Evolutionary conservation across 108 stramenopile genomes (phyloP).

Genomic region (Pseudonitzschia pungens): DNA sequence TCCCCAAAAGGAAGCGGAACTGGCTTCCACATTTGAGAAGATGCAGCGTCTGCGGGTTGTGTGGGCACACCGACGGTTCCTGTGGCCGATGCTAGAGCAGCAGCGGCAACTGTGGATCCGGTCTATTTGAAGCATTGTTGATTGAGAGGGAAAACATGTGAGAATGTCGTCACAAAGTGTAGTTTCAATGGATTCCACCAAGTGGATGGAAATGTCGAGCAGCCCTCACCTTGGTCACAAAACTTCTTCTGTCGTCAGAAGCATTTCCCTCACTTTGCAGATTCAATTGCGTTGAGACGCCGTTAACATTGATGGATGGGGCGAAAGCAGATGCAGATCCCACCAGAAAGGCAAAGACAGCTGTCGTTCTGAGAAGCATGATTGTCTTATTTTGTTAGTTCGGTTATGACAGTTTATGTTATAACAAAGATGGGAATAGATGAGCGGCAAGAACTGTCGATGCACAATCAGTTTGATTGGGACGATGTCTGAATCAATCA

Average conservation of each 20-base stretch:
- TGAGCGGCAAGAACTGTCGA: too few relatives aligned
- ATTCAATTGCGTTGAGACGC: slow-evolving; percentile 3
- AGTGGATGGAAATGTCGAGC: too few relatives aligned
- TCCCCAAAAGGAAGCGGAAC: slow-evolving; percentile 84
- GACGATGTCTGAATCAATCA: background rate
- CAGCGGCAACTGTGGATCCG: slow-evolving; percentile 50
- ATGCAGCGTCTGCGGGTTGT: slow-evolving; percentile 56
- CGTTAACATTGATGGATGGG: slow-evolving; percentile 8
- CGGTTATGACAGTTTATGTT: too few relatives aligned
- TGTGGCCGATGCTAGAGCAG: slow-evolving; percentile 44
- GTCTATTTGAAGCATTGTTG: slow-evolving; percentile 21
- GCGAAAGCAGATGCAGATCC: slow-evolving; percentile 28
- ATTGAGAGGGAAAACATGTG: too few relatives aligned
- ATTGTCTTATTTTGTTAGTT: background rate
- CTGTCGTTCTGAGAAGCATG: slow-evolving; percentile 27
- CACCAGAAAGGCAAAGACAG: slow-evolving; percentile 11
- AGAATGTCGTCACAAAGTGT: too few relatives aligned
- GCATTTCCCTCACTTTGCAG: slow-evolving; percentile 15
- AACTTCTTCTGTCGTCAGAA: slow-evolving; percentile 56
- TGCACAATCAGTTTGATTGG: too few relatives aligned
- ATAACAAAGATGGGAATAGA: too few relatives aligned
- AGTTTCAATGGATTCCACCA: too few relatives aligned
- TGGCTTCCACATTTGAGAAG: slow-evolving; percentile 71
- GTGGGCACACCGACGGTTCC: slow-evolving; percentile 13
- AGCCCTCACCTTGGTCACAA: slow-evolving; percentile 64